Conservation (phyloP, 768 basidiomycete genomes). For the Trichaptum fuscoviolaceum region DNA sequence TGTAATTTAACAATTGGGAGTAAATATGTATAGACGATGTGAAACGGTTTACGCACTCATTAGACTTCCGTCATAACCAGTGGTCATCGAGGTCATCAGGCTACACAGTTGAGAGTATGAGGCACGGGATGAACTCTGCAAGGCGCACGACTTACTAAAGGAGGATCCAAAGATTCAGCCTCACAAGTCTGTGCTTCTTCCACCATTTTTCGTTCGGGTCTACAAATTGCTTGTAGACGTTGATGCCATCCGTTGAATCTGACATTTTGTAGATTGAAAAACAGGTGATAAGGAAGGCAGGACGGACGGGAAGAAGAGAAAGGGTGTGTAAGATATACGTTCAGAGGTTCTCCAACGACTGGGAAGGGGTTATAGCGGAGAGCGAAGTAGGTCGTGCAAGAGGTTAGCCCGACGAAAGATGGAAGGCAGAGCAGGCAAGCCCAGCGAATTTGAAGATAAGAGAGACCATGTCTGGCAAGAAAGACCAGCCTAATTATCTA, state of each 20-base stretch:
- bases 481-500: too few relatives aligned
- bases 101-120: not conserved
- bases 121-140: not conserved
- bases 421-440: too few relatives aligned
- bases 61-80: not conserved
- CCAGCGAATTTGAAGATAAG: too few relatives aligned
- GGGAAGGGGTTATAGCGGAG: not conserved
- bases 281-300: not conserved
- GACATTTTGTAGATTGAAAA: not conserved
- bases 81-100: not conserved
- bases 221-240: slow-evolving; percentile 5
- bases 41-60: not conserved
- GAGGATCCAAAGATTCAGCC: slow-evolving; percentile 18
- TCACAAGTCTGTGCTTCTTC: slow-evolving; percentile 12
- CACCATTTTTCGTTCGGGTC: slow-evolving; percentile 9
- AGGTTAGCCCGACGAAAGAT: too few relatives aligned
- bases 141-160: slow-evolving; percentile 9
- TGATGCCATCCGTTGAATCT: not conserved
- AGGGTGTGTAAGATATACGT: not conserved
- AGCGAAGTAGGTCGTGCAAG: too few relatives aligned
- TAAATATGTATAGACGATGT: not conserved
- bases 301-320: slow-evolving; percentile 1
- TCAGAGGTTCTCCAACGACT: not conserved
- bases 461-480: too few relatives aligned
- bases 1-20: slow-evolving; percentile 11